Conservation (phyloP, 108 stramenopile species). For the Parietichytrium sp. region DNA sequence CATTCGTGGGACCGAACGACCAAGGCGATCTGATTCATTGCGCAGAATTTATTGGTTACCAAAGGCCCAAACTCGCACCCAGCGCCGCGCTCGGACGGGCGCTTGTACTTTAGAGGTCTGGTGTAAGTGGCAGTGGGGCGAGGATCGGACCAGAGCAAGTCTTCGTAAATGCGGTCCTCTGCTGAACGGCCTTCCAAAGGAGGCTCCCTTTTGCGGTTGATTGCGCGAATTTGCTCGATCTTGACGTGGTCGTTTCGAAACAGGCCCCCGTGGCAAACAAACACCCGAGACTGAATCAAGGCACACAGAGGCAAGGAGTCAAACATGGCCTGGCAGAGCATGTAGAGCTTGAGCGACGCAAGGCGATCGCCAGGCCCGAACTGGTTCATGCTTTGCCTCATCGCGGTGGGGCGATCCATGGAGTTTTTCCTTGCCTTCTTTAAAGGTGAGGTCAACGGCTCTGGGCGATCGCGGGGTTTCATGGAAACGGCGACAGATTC, state of each 20-base stretch:
- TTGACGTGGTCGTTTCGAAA: constrained; percentile 57
- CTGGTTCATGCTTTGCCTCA: not conserved
- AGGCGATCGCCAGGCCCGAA: constrained; percentile 19
- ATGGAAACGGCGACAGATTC: constrained; percentile 2
- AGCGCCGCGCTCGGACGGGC: constrained; percentile 59
- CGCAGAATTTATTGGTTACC: constrained; percentile 61
- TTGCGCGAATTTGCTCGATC: constrained; percentile 57
- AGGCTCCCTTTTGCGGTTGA: constrained; percentile 55
- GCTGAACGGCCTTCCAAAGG: constrained; percentile 52
- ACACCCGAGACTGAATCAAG: constrained; percentile 58
- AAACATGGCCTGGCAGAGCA: constrained; percentile 54
- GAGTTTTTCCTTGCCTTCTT: constrained; percentile 27
- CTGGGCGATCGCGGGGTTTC: not conserved
- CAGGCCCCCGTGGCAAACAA: constrained; percentile 68
- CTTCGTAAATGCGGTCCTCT: constrained; percentile 59
- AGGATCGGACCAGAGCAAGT: constrained; percentile 67
- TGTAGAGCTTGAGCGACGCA: constrained; percentile 48
- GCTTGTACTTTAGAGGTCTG: constrained; percentile 54
- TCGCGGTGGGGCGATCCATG: constrained; percentile 23
- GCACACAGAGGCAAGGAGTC: constrained; percentile 65
- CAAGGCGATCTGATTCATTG: constrained; percentile 55
- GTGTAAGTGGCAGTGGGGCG: not conserved
- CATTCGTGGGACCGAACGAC: constrained; percentile 70
- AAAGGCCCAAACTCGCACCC: constrained; percentile 65
- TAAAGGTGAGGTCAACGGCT: not conserved